Conservation (phyloP, 2,329 filamentous ascomycete species). For the Trichoderma aggressivum region DNA sequence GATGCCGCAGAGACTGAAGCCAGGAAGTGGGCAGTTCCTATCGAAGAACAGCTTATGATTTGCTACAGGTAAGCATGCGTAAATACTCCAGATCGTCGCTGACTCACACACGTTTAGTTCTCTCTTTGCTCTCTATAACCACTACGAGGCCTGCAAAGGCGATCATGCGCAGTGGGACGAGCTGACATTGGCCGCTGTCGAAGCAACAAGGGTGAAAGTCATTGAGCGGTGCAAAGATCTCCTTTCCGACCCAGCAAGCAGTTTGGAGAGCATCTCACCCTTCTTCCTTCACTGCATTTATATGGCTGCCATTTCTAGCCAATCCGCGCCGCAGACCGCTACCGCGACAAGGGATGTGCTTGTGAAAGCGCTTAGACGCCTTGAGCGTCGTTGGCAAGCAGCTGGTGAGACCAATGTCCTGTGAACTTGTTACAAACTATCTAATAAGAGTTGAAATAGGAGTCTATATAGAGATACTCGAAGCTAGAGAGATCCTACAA, state of each 20-base stretch:
- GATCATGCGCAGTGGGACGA: neutral
- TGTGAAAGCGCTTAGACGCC: neutral
- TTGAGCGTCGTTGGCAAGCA: neutral
- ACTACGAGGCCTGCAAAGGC: neutral
- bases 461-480: neutral
- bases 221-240: neutral
- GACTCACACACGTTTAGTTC: neutral
- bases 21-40: neutral
- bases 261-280: neutral
- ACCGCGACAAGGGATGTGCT: neutral
- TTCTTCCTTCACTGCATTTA: neutral
- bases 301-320: neutral
- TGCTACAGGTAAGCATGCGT: neutral
- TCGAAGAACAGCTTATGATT: neutral
- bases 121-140: neutral
- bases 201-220: neutral
- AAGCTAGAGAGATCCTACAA: neutral
- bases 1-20: neutral
- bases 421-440: neutral
- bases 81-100: neutral
- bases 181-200: neutral
- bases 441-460: neutral
- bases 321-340: neutral
- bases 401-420: neutral
- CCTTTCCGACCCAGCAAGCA: neutral